Percentiles rank a stretch among this genome's conserved stretches.
Conservation (phyloP, 1,284 basidiomycete genomes). For the Meripilus lineatus region DNA sequence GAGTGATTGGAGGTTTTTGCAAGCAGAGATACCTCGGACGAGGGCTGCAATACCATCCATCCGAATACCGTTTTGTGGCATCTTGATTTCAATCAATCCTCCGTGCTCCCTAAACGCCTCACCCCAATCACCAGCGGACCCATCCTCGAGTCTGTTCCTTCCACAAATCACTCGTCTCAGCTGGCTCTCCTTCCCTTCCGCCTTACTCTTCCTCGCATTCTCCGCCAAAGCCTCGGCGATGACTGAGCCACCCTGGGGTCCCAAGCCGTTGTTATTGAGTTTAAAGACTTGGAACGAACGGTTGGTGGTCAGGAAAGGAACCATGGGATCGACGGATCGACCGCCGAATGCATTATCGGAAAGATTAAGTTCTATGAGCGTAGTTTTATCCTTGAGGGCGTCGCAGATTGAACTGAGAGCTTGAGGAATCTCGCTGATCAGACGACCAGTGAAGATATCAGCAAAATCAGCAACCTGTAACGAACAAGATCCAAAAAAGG, state of each 20-base stretch:
- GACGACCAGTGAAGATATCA: constrained; percentile 96
- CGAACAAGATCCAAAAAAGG: too few relatives aligned
- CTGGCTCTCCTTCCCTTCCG: constrained; percentile 64
- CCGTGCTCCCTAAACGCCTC: constrained; percentile 85
- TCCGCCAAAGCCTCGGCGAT: constrained; percentile 82
- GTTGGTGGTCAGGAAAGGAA: constrained; percentile 82
- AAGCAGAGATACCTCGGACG: constrained; percentile 71
- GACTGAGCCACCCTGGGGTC: constrained; percentile 84
- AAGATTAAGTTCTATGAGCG: constrained; percentile 85
- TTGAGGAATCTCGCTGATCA: constrained; percentile 93
- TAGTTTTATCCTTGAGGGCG: constrained; percentile 75
- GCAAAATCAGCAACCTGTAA: constrained; percentile 90
- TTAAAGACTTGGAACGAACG: constrained; percentile 79
- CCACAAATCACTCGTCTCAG: constrained; percentile 88
- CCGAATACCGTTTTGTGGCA: constrained; percentile 97
- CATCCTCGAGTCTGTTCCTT: constrained; percentile 92
- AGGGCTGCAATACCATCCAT: constrained; percentile 90
- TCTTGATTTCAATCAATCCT: constrained; percentile 78
- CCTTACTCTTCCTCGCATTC: constrained; percentile 70
- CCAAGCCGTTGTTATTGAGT: constrained; percentile 97
- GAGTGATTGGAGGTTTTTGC: constrained; percentile 67
- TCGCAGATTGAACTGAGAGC: constrained; percentile 89
- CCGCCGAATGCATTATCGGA: constrained; percentile 98
- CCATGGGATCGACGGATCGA: constrained; percentile 92
- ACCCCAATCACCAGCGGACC: constrained; percentile 81